Conservation (phyloP, 345 rosid species). For the Eucalyptus caleyi region DNA sequence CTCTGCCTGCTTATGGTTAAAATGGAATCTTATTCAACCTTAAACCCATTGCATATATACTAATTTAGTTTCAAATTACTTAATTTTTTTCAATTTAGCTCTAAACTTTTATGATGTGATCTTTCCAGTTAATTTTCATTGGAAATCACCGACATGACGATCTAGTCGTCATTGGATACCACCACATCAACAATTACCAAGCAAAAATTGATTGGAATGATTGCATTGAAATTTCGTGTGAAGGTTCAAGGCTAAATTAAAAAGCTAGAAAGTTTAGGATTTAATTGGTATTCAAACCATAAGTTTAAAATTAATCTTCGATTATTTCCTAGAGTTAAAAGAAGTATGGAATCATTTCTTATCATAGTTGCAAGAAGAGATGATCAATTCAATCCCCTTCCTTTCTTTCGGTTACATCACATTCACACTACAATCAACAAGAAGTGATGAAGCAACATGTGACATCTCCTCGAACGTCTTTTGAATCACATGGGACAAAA, state of each 20-base stretch:
- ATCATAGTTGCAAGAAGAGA: background rate
- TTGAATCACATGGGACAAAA: background rate
- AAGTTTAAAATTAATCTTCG: background rate
- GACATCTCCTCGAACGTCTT: background rate
- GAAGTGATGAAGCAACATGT: background rate
- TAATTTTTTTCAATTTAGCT: background rate
- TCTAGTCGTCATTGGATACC: background rate
- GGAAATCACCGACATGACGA: rapidly evolving
- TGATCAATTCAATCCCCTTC: background rate
- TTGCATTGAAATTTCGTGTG: background rate
- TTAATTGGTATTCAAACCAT: rapidly evolving
- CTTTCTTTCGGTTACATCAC: background rate
- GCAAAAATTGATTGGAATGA: background rate
- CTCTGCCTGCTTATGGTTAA: background rate
- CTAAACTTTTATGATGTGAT: background rate
- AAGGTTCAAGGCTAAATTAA: background rate
- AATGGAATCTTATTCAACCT: background rate
- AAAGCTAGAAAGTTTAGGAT: background rate
- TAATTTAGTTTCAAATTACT: background rate
- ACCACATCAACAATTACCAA: background rate
- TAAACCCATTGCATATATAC: background rate
- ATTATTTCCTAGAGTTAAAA: rapidly evolving
- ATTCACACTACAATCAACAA: background rate
- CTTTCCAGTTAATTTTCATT: rapidly evolving
- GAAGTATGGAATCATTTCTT: background rate